Conservation (phyloP, 148 eudicot genomes). For the Cornus suecica region DNA sequence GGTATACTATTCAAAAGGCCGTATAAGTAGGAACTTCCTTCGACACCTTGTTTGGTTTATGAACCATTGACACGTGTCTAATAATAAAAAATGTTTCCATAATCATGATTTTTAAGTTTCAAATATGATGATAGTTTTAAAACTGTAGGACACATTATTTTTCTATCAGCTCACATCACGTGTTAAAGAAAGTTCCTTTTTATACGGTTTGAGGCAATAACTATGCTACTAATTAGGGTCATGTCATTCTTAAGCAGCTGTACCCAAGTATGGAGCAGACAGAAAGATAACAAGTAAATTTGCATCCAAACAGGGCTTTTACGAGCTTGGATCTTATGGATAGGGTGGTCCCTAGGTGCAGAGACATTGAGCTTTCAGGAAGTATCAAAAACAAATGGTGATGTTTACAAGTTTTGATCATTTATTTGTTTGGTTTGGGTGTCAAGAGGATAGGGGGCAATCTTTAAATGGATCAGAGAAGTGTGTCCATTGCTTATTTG, state of each 20-base stretch:
- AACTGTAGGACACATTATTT: no score
- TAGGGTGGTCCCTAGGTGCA: conserved; percentile 15
- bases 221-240: no score
- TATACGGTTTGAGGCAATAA: no score
- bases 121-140: no score
- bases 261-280: neutral
- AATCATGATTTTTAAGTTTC: no score
- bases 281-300: neutral
- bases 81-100: no score
- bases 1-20: no score
- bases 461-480: conserved; percentile 33
- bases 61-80: no score
- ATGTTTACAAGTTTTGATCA: conserved; percentile 8
- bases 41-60: no score
- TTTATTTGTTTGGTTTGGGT: conserved; percentile 32
- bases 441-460: conserved; percentile 48
- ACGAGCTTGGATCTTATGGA: conserved; percentile 21
- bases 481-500: conserved; percentile 18
- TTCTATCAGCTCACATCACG: no score
- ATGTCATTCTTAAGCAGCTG: neutral
- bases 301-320: conserved; percentile 11
- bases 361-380: conserved; percentile 13
- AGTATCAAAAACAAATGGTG: conserved; percentile 4
- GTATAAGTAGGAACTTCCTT: no score
- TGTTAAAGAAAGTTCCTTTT: no score